Conservation (phyloP, 176 grass and related monocot genomes). For the Pontederia paniculata region DNA sequence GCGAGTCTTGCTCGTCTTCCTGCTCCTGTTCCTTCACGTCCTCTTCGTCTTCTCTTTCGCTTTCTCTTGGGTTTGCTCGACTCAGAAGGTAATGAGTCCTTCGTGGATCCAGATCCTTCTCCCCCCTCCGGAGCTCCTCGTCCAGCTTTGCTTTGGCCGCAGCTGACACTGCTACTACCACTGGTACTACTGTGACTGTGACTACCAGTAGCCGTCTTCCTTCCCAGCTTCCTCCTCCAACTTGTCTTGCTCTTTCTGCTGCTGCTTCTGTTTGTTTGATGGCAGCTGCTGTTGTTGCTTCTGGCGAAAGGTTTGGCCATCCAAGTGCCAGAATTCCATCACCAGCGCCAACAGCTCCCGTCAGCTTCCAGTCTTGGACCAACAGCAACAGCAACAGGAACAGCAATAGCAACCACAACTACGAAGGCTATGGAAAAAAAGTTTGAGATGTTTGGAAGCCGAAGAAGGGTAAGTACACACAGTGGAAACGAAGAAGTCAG, state of each 20-base stretch:
- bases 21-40: neutral
- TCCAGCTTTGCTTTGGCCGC: constrained; percentile 5
- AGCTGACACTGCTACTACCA: too few relatives aligned
- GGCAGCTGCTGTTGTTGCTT: neutral
- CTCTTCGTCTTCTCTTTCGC: constrained; percentile 7
- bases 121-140: neutral
- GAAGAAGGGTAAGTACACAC: too few relatives aligned
- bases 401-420: too few relatives aligned
- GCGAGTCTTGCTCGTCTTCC: too few relatives aligned
- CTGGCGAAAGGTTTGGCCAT: constrained; percentile 15
- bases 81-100: neutral
- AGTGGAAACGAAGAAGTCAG: too few relatives aligned
- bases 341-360: neutral
- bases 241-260: too few relatives aligned
- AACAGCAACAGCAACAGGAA: too few relatives aligned
- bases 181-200: neutral
- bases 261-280: neutral
- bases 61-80: constrained; percentile 10
- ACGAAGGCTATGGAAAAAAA: too few relatives aligned
- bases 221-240: neutral
- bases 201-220: too few relatives aligned
- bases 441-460: too few relatives aligned
- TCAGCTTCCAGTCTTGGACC: too few relatives aligned
- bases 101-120: constrained; percentile 13
- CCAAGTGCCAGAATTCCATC: constrained; percentile 18